Conservation (phyloP, 345 rosid genomes). For the Punica granatum region DNA sequence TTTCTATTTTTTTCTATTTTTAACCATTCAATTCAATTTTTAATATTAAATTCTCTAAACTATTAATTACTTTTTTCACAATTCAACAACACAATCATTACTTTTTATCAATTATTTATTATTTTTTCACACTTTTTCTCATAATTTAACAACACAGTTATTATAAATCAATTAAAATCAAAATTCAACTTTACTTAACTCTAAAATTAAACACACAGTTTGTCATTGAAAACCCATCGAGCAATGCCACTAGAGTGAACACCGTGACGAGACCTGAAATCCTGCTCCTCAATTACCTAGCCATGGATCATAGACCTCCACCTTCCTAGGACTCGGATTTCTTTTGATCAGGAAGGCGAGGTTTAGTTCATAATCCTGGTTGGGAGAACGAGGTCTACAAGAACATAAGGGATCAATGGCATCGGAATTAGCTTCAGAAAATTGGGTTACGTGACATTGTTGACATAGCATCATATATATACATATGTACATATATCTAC, state of each 20-base stretch:
- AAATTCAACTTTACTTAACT: too few relatives aligned
- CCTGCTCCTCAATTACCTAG: slow-evolving; percentile 2
- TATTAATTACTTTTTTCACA: too few relatives aligned
- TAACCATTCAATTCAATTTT: too few relatives aligned
- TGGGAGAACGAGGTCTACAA: background rate
- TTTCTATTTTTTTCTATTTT: too few relatives aligned
- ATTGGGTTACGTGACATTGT: slow-evolving; percentile 10
- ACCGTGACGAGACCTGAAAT: slow-evolving; percentile 15
- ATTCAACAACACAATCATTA: too few relatives aligned
- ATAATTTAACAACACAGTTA: too few relatives aligned
- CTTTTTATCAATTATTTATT: too few relatives aligned
- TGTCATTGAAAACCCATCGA: slow-evolving; percentile 21
- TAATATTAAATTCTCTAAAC: too few relatives aligned
- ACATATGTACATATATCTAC: background rate
- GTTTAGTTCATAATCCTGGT: background rate
- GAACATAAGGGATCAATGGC: background rate
- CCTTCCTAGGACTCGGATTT: background rate
- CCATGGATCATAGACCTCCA: slow-evolving; percentile 8
- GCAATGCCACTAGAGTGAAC: slow-evolving; percentile 17
- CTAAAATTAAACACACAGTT: too few relatives aligned
- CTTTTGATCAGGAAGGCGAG: too few relatives aligned
- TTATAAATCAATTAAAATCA: too few relatives aligned
- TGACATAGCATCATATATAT: background rate
- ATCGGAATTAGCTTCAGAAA: slow-evolving; percentile 3
- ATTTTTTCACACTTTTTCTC: too few relatives aligned